Base-by-base conservation (phyloP, 371 early-diverging fungal species). In the Mucor ambiguus region DNA sequence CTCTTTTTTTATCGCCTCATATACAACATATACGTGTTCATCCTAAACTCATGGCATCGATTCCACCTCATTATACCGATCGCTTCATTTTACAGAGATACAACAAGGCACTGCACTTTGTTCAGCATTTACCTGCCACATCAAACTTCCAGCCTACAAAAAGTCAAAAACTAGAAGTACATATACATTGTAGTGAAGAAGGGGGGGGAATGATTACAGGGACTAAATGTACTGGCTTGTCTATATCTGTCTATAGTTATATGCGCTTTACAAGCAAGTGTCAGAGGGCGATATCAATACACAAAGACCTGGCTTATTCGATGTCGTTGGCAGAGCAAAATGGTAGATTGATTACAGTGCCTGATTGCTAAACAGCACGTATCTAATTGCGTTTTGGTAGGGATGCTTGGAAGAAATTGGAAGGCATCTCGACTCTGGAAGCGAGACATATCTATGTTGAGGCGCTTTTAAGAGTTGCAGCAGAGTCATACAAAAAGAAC, bases 211-310 rank as follows among this genome's bases (percentile, higher is more conserved):
- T 24, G 5, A 11, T 26, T 24, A 4, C 4, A 49, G 24, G 49
- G 49, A 26, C 26, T 4, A 43, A 14, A 57, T 7, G 30, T 22
- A 58, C n/a, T 58, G 35, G 60, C 8, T 29, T 18, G 43, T 55
- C 11, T 33, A n/a, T 4, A 20, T 20, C 35, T 44, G 24, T 3
- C 41, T 33, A 35, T 60, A 83, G 83, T 58, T 83, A 5, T 83
- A 83, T 71, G 80, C 79, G 9, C 72, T 77, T 32, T 80, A 80
- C 62, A 83, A 83, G 56, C 83, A 82, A 77, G 83, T 74, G 6
- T 75, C 79, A 12, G 61, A 67, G 37, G 83, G 83, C 14, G 60
- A 76, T 63, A 61, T 79, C 14, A 64, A 71, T 28, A 75, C 75
- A 3, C 73, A 69, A 61, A 62, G 79, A 66, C 83, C 83, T 16